phyloP scores from a whole-genome alignment of 306 rosid genomes.

The Ziziphus jujuba region DNA sequence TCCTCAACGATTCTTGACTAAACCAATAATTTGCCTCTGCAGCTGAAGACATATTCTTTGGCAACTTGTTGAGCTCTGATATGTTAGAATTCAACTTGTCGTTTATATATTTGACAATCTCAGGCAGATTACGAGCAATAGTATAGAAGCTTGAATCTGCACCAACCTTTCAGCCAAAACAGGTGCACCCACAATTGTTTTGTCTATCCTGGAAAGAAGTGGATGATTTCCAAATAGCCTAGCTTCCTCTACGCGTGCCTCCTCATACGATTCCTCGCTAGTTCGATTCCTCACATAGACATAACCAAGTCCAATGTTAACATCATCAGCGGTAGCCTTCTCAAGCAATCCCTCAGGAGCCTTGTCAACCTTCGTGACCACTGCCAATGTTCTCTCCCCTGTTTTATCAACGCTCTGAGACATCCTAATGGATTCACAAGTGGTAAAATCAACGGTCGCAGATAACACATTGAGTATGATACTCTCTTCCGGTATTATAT shows the following conservation, averaged over 20 bases:
- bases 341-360: neutral
- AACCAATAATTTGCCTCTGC: conserved; percentile 41
- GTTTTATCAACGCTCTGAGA: neutral
- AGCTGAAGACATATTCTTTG: conserved; percentile 20
- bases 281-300: neutral
- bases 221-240: neutral
- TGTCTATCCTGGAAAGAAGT: conserved; percentile 11
- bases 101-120: conserved; percentile 10
- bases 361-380: neutral
- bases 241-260: neutral
- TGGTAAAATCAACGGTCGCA: neutral
- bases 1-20: conserved; percentile 17
- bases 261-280: neutral
- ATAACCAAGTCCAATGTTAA: neutral
- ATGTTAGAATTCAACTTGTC: conserved; percentile 30
- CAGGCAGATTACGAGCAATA: conserved; percentile 21
- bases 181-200: conserved; percentile 17
- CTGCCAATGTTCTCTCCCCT: neutral
- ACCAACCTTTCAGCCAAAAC: conserved; percentile 22
- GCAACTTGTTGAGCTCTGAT: conserved; percentile 31
- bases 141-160: conserved; percentile 23
- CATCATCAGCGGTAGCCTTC: neutral
- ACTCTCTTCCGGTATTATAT: neutral
- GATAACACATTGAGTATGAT: neutral
- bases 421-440: neutral